These are phyloP conservation scores for Diaporthe amygdali DNA, from an alignment of 2,329 filamentous ascomycete genomes.

Conservation along the genomic window DNA sequence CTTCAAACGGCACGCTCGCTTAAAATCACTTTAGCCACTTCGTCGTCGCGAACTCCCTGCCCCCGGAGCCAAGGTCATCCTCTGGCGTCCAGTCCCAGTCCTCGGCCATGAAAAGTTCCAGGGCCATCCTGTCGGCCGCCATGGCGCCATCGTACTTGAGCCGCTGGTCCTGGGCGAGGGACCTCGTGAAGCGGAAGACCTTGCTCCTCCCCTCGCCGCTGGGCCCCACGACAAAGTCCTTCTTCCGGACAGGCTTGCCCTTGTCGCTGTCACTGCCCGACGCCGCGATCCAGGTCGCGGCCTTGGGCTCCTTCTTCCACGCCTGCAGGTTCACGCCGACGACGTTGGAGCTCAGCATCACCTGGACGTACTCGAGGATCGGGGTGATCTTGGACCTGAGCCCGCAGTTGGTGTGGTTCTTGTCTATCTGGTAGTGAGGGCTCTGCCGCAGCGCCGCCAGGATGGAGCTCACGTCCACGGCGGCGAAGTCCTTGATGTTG, in stretches of 20 bases:
- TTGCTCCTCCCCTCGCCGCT: constrained; percentile 25
- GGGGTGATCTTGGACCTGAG: constrained; percentile 69
- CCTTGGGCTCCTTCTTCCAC: constrained; percentile 50
- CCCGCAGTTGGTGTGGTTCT: constrained; percentile 76
- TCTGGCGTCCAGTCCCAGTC: constrained; percentile 67
- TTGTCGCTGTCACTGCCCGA: constrained; percentile 25
- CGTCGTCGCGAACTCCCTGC: constrained; percentile 13
- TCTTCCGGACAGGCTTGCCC: not conserved
- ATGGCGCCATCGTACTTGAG: constrained; percentile 54
- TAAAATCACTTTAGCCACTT: constrained; percentile 14
- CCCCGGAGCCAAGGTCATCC: constrained; percentile 29
- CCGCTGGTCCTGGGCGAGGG: constrained; percentile 54
- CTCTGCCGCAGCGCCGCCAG: constrained; percentile 67
- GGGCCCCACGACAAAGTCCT: constrained; percentile 19
- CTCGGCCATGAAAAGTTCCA: constrained; percentile 58
- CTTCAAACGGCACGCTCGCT: not conserved
- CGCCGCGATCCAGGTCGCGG: constrained; percentile 43
- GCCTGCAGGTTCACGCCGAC: constrained; percentile 48
- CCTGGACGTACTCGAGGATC: constrained; percentile 67
- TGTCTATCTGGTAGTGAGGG: constrained; percentile 76
- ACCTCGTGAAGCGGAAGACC: constrained; percentile 56
- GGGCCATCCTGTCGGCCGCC: constrained; percentile 56
- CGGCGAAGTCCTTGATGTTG: constrained; percentile 52
- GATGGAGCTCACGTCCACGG: constrained; percentile 66
- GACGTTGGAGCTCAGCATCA: constrained; percentile 55